These are phyloP conservation scores for Conticribra weissflogii DNA, from an alignment of 108 stramenopile species.

Conservation along the genomic window DNA sequence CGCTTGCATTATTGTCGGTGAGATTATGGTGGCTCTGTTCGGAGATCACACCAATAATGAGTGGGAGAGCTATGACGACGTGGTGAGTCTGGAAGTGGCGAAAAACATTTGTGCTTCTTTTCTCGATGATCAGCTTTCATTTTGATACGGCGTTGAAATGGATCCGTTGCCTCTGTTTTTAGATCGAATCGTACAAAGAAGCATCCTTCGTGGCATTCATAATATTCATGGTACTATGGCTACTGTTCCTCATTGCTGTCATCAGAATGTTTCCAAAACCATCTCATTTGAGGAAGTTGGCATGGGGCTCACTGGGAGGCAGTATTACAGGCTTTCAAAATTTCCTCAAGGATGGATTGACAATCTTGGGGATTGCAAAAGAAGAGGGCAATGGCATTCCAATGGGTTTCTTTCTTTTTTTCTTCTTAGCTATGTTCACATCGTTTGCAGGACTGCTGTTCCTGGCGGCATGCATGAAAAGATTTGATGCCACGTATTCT, in stretches of 20 bases:
- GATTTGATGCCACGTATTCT: constrained; percentile 85
- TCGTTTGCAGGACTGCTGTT: constrained; percentile 70
- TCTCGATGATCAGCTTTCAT: constrained; percentile 1
- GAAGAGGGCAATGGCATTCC: constrained; percentile 12
- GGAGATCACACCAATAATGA: constrained; percentile 86
- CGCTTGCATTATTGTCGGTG: constrained; percentile 71
- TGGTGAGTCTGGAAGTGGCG: constrained; percentile 44
- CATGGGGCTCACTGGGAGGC: constrained; percentile 55
- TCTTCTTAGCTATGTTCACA: constrained; percentile 51
- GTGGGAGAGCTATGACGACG: constrained; percentile 57
- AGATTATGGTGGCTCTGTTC: constrained; percentile 77
- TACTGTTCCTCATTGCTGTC: constrained; percentile 42
- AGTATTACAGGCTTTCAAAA: constrained; percentile 78
- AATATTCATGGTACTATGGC: constrained; percentile 44
- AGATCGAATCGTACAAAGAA: constrained; percentile 59
- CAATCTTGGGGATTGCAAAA: constrained; percentile 52
- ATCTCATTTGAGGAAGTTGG: constrained; percentile 33
- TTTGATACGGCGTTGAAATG: not conserved
- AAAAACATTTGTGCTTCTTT: not conserved
- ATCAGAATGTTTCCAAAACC: constrained; percentile 22
- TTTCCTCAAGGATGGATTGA: constrained; percentile 81
- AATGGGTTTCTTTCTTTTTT: constrained; percentile 33
- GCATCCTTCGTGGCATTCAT: constrained; percentile 64
- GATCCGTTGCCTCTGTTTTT: not conserved
- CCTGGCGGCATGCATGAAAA: constrained; percentile 78